Base-by-base conservation (phyloP, 2,329 filamentous ascomycete species). In the Amesomyces nigricolor region DNA sequence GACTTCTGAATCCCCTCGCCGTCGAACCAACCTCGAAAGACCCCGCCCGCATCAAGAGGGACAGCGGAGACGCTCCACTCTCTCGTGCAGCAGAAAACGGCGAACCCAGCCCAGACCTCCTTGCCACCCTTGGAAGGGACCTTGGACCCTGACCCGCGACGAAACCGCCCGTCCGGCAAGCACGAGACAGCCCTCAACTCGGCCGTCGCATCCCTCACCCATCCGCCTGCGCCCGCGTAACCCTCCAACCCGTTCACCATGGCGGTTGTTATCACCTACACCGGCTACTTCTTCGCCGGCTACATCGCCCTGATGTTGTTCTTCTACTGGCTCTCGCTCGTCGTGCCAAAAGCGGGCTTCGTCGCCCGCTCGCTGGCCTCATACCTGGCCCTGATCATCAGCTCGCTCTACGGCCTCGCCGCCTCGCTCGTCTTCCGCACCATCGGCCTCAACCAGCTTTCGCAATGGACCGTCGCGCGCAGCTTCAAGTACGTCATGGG, bases 401-500 rank as follows among this genome's bases (percentile, higher is more conserved):
- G 68, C 70, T 81, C 91, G 29, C 70, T 77, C 64, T 95, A 89
- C 72, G 94, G 91, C 58, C 88, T 89, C 56, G 58, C 89, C 46
- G 85, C 85, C 29, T 90, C 88, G 44, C 79, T 91, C 58, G 65
- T 82, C 57, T 79, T 97, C 60, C 85, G 87, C 46, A 65, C 88
- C 14, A 64, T 85, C 47, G 91, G 91, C 57, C 82, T 87, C 64
- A 85, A 84, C 57, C 84, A 87, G 53, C 82, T 90, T 61, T 82
- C 88, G 29, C 94, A 97, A 77, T 97, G 91, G 89, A 83, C 89
- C 39, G 83, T 83, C 9, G 94, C 77, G 7, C 83, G 91, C 58
- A 73, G 79, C 61, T 97, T 96, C 79, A 88, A 91, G 71, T 88
- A 82, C 74, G 69, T 81, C 62, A 95, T 96, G 87, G 78, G 78